These are phyloP conservation scores for Furcasterigmium furcatum DNA, from an alignment of 2,329 filamentous ascomycete genomes.

Conservation along the genomic window DNA sequence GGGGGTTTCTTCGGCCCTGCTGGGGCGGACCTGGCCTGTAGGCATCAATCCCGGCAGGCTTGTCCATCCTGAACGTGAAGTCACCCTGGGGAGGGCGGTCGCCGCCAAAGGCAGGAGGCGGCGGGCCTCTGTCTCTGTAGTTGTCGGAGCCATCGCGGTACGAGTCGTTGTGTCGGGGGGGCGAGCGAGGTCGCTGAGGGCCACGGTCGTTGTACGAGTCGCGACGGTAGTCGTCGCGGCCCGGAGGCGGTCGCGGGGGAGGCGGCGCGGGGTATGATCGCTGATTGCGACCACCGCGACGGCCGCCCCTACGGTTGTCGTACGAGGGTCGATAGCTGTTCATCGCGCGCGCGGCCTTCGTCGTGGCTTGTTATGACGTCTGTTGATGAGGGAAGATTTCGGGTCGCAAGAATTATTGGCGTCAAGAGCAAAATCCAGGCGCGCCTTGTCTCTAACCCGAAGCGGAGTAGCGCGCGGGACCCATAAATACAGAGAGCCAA, in stretches of 20 bases:
- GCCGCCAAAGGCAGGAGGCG: background rate
- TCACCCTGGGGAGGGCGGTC: constrained; percentile 37
- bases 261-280: background rate
- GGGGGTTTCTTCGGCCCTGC: background rate
- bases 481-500: too few species aligned
- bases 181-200: background rate
- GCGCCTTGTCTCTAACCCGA: too few species aligned
- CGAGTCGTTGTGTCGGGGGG: background rate
- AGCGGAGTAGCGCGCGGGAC: too few species aligned
- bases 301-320: background rate
- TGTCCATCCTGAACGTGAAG: constrained; percentile 54
- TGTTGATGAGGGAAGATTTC: background rate
- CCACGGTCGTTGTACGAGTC: background rate
- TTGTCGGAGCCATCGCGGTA: background rate
- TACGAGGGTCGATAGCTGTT: constrained; percentile 3
- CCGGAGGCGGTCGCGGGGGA: background rate
- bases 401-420: background rate
- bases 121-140: background rate
- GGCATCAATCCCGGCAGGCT: constrained; percentile 43
- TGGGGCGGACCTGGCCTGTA: constrained; percentile 21
- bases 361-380: background rate
- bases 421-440: too few species aligned
- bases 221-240: background rate
- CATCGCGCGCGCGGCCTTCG: background rate
- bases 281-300: background rate